Evolutionary conservation across 139 green algal genomes (phyloP), one percentile per base, ranked within the genome.

Genomic region (Pleodorina starrii): DNA sequence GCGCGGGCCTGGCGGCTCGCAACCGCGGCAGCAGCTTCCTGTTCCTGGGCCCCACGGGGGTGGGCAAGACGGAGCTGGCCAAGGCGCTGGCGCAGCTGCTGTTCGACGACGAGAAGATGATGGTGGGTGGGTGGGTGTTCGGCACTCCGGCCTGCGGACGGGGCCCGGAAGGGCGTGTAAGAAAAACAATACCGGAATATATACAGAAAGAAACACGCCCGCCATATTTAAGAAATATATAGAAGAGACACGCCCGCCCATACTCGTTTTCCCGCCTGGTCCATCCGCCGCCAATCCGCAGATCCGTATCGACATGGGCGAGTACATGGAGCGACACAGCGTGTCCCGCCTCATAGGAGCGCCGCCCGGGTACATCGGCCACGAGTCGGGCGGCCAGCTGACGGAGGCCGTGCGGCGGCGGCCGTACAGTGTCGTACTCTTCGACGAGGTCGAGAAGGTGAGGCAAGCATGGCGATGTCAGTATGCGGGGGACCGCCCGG

Each of bases 31-130:
- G 85, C 88, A 94, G 84, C 80, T 99, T 99, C 94, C 91, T 99
- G n/a, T 99, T 94, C 91, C 93, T 98, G 57, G 97, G 97, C 9
- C 97, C 96, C 95, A 11, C 78, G 71, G 97, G 97, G 54, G 98
- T 99, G 36, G 98, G 98, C 81, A 99, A 99, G 94, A 99, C 98
- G 0, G 98, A 99, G 95, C 97, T 99, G 73, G 95, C 95, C 63
- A 99, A 99, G 93, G 95, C 96, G 59, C 93, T 99, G 50, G 98
- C 98, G 0, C 86, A 89, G 40, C 90, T 97, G 92, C 91, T 99
- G 80, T 99, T 99, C 90, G 97, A 99, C 87, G 90, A 94, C 42
- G 96, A 98, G 79, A 94, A 94, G 72, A 94, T 95, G 90, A 94
- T 99, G 86, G 91, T 98, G 60, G 91, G 96, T 48, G 54, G 54